Conservation (phyloP, 2,329 filamentous ascomycete genomes). For the Davidsoniella neocaledoniae region DNA sequence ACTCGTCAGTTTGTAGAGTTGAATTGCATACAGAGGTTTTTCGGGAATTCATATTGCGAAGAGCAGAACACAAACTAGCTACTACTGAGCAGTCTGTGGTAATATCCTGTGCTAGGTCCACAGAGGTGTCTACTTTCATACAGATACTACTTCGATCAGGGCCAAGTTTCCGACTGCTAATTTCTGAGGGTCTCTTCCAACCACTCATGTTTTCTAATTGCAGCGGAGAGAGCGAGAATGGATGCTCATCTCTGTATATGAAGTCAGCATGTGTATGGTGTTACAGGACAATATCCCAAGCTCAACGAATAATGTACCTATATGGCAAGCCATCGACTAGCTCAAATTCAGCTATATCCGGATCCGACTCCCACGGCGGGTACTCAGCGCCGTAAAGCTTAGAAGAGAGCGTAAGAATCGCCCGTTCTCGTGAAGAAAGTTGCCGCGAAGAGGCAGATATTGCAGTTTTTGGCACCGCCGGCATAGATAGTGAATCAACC, state of each 20-base stretch:
- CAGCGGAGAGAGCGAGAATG: conserved; percentile 54
- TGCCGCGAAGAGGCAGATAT: conserved; percentile 26
- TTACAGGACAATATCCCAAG: background rate
- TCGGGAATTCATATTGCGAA: conserved; percentile 51
- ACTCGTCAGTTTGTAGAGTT: too few species aligned
- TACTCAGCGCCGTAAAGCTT: conserved; percentile 71
- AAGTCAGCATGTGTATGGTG: background rate
- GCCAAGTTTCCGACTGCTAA: conserved; percentile 5
- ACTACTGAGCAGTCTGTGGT: conserved; percentile 96
- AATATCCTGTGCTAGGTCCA: conserved; percentile 86
- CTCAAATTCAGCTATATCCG: conserved; percentile 44
- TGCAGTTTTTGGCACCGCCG: background rate
- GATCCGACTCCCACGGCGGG: conserved; percentile 61
- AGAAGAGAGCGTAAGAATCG: conserved; percentile 60
- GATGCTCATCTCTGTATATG: conserved; percentile 43
- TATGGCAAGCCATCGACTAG: conserved; percentile 36
- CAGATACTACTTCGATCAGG: conserved; percentile 32
- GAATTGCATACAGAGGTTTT: conserved; percentile 41
- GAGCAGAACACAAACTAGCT: conserved; percentile 75
- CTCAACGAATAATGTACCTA: conserved; percentile 23
- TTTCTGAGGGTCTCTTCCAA: conserved; percentile 62
- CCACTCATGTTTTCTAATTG: conserved; percentile 64
- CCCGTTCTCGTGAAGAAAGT: conserved; percentile 53
- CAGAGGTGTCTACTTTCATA: conserved; percentile 40
- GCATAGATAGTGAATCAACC: background rate